These are phyloP conservation scores for Beta lomatogona DNA, from an alignment of 179 eudicot genomes.

Conservation along the genomic window DNA sequence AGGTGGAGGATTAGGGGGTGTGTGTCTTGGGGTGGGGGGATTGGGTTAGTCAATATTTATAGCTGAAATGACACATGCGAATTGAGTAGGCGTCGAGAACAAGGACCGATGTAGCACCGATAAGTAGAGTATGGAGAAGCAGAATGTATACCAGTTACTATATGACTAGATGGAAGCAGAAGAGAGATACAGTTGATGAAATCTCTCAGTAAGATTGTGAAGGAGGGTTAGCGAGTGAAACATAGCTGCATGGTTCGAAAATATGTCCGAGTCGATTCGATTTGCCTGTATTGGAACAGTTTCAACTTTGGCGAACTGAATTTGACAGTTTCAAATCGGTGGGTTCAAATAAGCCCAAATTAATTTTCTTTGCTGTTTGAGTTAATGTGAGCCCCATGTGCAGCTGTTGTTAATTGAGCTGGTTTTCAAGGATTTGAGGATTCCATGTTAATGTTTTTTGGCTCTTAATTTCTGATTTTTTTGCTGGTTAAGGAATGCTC, in stretches of 20 bases:
- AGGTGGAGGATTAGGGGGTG: background rate
- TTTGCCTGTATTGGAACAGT: too few relatives aligned
- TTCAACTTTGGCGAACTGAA: too few relatives aligned
- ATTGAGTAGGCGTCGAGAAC: background rate
- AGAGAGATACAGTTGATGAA: background rate
- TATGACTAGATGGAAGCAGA: background rate
- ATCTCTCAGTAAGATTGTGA: background rate
- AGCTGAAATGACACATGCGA: background rate
- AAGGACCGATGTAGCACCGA: background rate
- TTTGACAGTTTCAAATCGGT: too few relatives aligned
- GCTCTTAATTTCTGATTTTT: background rate
- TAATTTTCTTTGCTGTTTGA: background rate
- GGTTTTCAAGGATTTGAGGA: background rate
- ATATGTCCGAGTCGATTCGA: too few relatives aligned
- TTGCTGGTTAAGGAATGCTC: background rate
- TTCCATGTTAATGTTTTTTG: background rate
- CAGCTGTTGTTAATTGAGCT: background rate
- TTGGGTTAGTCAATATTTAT: background rate
- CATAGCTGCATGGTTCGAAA: background rate
- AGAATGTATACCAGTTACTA: background rate
- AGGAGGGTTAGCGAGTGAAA: background rate
- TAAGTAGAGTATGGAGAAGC: background rate
- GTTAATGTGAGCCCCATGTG: background rate
- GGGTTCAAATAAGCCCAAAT: too few relatives aligned
- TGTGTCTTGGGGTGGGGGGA: background rate